Conservation (phyloP, 208 protist species). For the Phytomonas francai region DNA sequence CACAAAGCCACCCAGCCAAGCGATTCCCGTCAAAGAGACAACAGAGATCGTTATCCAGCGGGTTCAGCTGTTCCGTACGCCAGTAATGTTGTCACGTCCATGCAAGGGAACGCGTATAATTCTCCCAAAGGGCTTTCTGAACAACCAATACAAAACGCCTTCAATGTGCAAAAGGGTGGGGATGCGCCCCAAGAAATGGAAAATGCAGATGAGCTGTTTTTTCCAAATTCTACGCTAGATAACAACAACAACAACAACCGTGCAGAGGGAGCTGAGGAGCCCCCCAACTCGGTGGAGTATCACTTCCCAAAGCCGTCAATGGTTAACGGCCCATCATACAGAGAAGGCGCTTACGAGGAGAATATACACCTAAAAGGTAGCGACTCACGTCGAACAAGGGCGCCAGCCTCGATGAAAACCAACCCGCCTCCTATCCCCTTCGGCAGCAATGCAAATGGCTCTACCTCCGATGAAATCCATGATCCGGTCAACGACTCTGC, state of each 20-base stretch:
- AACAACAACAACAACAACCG: not conserved
- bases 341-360: not conserved
- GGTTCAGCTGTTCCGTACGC: not conserved
- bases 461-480: not conserved
- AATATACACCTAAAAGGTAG: not conserved
- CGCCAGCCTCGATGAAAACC: not conserved
- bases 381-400: not conserved
- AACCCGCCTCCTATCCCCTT: not conserved
- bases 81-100: not conserved
- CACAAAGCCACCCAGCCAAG: not conserved
- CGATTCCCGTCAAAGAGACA: not conserved
- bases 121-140: not conserved
- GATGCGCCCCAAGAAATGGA: not conserved
- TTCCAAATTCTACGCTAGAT: not conserved
- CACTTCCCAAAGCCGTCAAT: not conserved
- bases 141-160: not conserved
- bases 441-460: not conserved
- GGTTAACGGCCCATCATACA: not conserved
- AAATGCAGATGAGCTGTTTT: not conserved
- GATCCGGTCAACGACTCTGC: not conserved
- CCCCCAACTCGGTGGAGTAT: not conserved
- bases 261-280: not conserved
- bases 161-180: not conserved
- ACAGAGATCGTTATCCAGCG: not conserved
- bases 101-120: not conserved